Evolutionary conservation across 495 filamentous ascomycete species (phyloP), one percentile per base, ranked within the genome.

Genomic region (Copromyces sp.): DNA sequence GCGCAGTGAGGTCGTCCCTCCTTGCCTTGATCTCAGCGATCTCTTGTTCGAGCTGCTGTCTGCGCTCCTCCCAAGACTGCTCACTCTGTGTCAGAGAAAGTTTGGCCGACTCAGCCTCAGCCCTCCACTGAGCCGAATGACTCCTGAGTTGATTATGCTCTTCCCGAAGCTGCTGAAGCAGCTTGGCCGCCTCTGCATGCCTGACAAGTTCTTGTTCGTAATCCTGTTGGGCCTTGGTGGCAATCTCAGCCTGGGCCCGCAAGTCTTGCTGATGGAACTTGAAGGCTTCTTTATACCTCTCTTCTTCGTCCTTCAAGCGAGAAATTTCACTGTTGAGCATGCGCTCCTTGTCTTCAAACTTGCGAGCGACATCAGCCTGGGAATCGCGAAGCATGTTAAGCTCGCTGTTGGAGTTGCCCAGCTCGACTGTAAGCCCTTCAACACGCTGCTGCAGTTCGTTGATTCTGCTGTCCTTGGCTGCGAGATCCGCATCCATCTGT

Each of bases 121-220:
- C 88, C 74, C 88, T 90, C 75, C 90, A 82, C 39, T 89, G 86
- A 39, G 90, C 89, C 20, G 92, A 83, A 53, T 96, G 87, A 0
- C 92, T 89, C 81, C 90, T 93, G 65, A 98, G 82, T 68, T 94
- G 84, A 77, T 96, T 94, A 80, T 92, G 86, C 75, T 98, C 93
- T 9, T 82, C 84, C 45, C 96, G 92, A 68, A 96, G 83, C 47
- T 85, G 86, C 73, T 96, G 93, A 35, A 98, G 81, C 24, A 88
- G 85, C 81, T 93, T 93, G 2, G 94, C 93, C 17, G 96, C 95
- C 73, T 97, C 93, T 3, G 94, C 94, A 78, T 99, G 96, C 80
- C 94, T 97, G 76, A 97, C 88, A 2, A 98, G 86, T 76, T 98
- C 96, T 69, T 87, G 89, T 79, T 99, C 96, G 76, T 99, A 99